Percentiles rank a stretch among this genome's conserved stretches.
Evolutionary conservation across 106 monocot species (phyloP).

Genomic region (Alisma plantagoaquatica): DNA sequence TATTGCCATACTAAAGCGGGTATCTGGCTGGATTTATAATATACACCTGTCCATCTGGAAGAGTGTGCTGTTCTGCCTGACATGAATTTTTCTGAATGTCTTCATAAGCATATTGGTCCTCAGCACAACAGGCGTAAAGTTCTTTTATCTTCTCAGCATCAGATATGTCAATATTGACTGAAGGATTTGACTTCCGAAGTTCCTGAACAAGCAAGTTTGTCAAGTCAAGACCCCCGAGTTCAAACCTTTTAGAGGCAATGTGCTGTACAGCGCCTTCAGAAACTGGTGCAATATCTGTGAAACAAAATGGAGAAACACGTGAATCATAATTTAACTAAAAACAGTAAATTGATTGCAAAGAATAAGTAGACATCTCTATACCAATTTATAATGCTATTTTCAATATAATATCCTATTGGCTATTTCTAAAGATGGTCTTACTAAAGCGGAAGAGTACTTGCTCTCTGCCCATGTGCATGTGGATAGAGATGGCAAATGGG

Average conservation of each 20-base stretch:
- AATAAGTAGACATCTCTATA: no score
- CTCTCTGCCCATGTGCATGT: no score
- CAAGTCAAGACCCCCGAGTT: slow-evolving; percentile 92
- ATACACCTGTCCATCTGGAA: slow-evolving; percentile 97
- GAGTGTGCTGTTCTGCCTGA: slow-evolving; percentile 55
- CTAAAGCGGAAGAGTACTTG: no score
- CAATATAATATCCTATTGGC: no score
- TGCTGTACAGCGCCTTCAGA: slow-evolving; percentile 98
- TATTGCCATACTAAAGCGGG: no score
- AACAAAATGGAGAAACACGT: slow-evolving; percentile 7
- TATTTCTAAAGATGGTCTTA: no score
- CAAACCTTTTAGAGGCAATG: slow-evolving; percentile 98
- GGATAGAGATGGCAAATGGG: no score
- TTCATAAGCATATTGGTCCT: slow-evolving; percentile 62
- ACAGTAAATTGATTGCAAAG: no score
- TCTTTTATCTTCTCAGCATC: slow-evolving; percentile 87
- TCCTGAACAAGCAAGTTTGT: slow-evolving; percentile 73
- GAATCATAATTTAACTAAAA: no score
- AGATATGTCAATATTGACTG: slow-evolving; percentile 49
- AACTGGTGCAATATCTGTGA: slow-evolving; percentile 94
- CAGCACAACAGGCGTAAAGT: slow-evolving; percentile 63
- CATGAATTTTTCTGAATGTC: slow-evolving; percentile 34
- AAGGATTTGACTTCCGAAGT: slow-evolving; percentile 74
- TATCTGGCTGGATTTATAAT: no score
- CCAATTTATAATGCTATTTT: no score